These are phyloP conservation scores for Sarcocystis neurona DNA, from an alignment of 169 alveolate species.

Conservation along the genomic window DNA sequence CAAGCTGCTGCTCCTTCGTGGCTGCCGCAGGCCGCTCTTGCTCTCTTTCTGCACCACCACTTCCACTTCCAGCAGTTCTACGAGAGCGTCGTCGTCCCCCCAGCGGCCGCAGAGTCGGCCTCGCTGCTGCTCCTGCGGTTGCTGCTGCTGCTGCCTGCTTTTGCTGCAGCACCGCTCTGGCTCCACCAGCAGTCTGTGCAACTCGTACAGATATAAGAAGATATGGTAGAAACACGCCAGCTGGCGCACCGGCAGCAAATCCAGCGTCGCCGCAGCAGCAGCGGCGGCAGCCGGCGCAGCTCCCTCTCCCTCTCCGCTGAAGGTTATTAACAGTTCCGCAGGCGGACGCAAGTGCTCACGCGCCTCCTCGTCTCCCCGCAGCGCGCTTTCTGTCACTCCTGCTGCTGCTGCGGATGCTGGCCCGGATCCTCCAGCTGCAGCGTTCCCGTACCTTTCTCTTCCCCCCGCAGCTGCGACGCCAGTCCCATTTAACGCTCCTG, in stretches of 20 bases:
- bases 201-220: conserved; percentile 42
- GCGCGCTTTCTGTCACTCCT: not conserved
- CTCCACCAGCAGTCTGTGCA: not conserved
- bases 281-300: conserved; percentile 41
- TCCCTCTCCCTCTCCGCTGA: conserved; percentile 42
- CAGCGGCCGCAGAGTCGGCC: conserved; percentile 34
- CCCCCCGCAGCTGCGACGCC: no score
- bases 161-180: no score
- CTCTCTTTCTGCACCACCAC: conserved; percentile 33
- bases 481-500: not conserved
- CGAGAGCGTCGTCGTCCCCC: conserved; percentile 57
- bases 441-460: not conserved
- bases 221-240: conserved; percentile 60
- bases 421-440: no score
- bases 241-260: conserved; percentile 54
- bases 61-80: conserved; percentile 43
- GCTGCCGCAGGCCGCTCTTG: not conserved
- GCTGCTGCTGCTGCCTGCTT: no score
- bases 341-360: no score
- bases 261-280: conserved; percentile 59
- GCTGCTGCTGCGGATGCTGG: no score
- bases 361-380: not conserved
- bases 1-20: not conserved
- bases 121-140: conserved; percentile 54
- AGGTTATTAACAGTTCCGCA: conserved; percentile 41